These are phyloP conservation scores for Pilobolus umbonatus DNA, from an alignment of 192 early-diverging fungal genomes.

Conservation along the genomic window DNA sequence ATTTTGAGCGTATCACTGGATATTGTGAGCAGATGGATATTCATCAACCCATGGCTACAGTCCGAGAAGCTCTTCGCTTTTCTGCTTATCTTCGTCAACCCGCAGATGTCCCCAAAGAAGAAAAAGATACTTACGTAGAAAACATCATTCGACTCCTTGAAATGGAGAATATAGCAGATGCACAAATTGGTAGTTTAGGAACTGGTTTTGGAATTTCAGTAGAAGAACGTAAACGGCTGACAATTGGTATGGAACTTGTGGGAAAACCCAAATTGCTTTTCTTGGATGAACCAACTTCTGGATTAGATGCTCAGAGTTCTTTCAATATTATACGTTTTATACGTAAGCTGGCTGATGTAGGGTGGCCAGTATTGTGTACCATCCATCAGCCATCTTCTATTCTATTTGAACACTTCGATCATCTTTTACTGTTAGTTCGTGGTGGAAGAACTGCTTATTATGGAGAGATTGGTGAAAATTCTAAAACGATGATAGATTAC, in stretches of 20 bases:
- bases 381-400: conserved; percentile 84
- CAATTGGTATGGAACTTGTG: conserved; percentile 82
- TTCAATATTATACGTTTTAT: conserved; percentile 73
- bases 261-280: conserved; percentile 74
- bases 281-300: conserved; percentile 88
- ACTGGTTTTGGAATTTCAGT: conserved; percentile 76
- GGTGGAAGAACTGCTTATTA: conserved; percentile 79
- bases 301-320: conserved; percentile 73
- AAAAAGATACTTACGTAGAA: conserved; percentile 72
- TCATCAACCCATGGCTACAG: conserved; percentile 68
- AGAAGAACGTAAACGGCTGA: conserved; percentile 83
- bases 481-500: conserved; percentile 59
- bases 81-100: conserved; percentile 74
- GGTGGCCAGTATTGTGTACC: conserved; percentile 71
- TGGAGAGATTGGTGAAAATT: conserved; percentile 72
- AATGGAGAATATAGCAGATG: conserved; percentile 65
- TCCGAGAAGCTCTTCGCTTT: conserved; percentile 73
- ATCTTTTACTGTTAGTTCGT: conserved; percentile 70
- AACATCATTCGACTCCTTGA: conserved; percentile 70
- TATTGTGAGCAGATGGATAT: conserved; percentile 87
- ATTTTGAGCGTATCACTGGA: conserved; percentile 66
- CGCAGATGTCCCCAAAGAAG: conserved; percentile 47
- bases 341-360: conserved; percentile 57
- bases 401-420: conserved; percentile 82
- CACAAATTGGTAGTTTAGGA: conserved; percentile 68